A percentile compares a stretch with the other conserved stretches of the same genome.
phyloP scores from a whole-genome alignment of 495 filamentous ascomycete genomes.

The Aspergillus olivimuriae region DNA sequence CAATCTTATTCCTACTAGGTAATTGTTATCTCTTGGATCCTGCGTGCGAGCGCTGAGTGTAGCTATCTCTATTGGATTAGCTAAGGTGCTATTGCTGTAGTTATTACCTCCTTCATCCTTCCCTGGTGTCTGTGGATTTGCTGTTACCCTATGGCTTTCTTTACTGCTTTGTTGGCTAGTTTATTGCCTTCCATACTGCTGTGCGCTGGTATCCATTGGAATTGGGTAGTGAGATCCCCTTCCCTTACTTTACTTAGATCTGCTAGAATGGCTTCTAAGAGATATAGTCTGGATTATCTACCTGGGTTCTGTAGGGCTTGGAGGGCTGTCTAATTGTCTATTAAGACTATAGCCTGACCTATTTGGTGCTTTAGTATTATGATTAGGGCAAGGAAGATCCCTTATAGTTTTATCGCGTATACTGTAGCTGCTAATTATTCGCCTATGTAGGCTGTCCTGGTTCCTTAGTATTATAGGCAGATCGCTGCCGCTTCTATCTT shows the following conservation, averaged over 20 bases:
- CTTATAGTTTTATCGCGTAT: constrained; percentile 1
- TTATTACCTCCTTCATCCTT: constrained; percentile 1
- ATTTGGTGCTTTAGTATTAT: constrained; percentile 2
- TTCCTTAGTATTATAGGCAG: constrained; percentile 1
- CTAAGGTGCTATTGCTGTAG: neutral
- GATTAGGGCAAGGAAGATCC: constrained; percentile 3
- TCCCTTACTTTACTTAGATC: neutral
- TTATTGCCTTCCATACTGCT: neutral
- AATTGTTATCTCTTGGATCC: constrained; percentile 1
- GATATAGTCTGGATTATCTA: neutral
- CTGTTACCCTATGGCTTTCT: constrained; percentile 1
- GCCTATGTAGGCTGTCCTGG: constrained; percentile 4
- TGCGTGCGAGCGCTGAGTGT: neutral
- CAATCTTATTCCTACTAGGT: constrained; percentile 2
- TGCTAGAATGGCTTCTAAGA: constrained; percentile 1
- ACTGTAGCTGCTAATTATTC: constrained; percentile 2
- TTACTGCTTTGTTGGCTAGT: constrained; percentile 1
- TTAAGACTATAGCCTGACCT: neutral
- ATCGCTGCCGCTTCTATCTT: constrained; percentile 4
- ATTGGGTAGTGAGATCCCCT: constrained; percentile 14
- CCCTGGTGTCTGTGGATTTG: neutral
- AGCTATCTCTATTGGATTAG: constrained; percentile 1
- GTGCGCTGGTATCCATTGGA: constrained; percentile 41
- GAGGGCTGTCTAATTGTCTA: neutral
- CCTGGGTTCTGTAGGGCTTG: constrained; percentile 1